A percentile compares a stretch with the other conserved stretches of the same genome.
Evolutionary conservation across 23 red algal genomes (phyloP).

Genomic region (Agarophyton chilense): DNA sequence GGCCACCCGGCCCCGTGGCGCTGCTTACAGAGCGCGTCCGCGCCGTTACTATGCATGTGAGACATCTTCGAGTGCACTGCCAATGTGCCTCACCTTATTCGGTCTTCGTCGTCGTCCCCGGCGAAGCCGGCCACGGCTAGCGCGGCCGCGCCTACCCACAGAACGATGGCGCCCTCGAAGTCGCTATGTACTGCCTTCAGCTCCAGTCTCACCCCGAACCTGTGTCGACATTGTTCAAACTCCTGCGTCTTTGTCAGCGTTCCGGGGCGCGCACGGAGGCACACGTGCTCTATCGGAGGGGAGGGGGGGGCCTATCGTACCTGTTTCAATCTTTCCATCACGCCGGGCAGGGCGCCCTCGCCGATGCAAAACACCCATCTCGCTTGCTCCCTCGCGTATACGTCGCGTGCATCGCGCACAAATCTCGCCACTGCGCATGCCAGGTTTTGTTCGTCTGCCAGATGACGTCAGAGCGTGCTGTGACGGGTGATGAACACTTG

Average conservation of each 20-base stretch:
- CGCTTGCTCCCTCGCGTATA: not conserved
- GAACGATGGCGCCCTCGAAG: not conserved
- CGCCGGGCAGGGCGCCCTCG: not conserved
- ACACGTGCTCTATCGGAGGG: not conserved
- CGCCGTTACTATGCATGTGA: no score
- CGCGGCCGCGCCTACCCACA: not conserved
- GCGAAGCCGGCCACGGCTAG: not conserved
- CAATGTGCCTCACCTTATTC: no score
- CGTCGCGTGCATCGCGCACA: not conserved
- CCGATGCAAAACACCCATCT: not conserved
- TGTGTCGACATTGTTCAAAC: not conserved
- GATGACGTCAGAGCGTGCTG: no score
- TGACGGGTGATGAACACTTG: no score
- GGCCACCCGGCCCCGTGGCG: no score
- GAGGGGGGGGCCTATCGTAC: not conserved
- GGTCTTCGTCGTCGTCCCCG: conserved; percentile 2
- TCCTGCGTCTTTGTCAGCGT: not conserved
- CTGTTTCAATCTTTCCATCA: not conserved
- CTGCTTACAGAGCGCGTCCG: not conserved
- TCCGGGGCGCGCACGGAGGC: not conserved
- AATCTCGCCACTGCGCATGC: not conserved
- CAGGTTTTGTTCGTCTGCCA: not conserved
- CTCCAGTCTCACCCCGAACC: not conserved
- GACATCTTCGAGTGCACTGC: no score
- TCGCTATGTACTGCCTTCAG: not conserved